Evolutionary conservation across 2,329 filamentous ascomycete species (phyloP).

Genomic region (Penicillium sp.): DNA sequence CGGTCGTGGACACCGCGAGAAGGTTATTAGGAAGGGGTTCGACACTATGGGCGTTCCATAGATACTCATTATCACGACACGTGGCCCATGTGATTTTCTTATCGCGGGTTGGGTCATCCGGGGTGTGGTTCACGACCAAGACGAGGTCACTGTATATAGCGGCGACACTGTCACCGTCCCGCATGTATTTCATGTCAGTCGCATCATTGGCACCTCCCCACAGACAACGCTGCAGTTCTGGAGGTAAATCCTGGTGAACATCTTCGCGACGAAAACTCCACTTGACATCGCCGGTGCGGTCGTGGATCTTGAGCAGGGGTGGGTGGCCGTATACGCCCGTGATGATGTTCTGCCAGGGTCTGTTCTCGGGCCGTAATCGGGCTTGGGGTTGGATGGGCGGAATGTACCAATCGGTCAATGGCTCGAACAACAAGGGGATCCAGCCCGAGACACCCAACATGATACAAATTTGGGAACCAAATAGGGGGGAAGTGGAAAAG

Average conservation of each 20-base stretch:
- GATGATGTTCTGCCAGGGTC: conserved; percentile 22
- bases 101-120: conserved; percentile 20
- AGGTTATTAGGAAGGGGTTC: conserved; percentile 22
- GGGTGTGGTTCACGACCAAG: conserved; percentile 25
- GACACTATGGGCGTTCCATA: conserved; percentile 24
- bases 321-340: conserved; percentile 20
- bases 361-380: conserved; percentile 17
- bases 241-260: conserved; percentile 19
- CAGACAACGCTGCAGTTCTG: conserved; percentile 15
- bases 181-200: conserved; percentile 27
- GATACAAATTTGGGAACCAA: neutral
- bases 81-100: conserved; percentile 26
- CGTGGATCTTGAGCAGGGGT: conserved; percentile 21
- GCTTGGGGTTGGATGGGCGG: conserved; percentile 22
- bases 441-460: conserved; percentile 20
- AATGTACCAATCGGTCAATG: conserved; percentile 14
- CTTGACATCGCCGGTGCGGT: conserved; percentile 16
- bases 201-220: conserved; percentile 23
- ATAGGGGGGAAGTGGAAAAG: neutral
- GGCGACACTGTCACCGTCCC: conserved; percentile 20
- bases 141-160: conserved; percentile 24
- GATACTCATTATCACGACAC: conserved; percentile 19
- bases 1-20: conserved; percentile 24
- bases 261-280: conserved; percentile 24
- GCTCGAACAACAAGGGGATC: conserved; percentile 18